These are phyloP conservation scores for Fusarium bactridioides DNA, from an alignment of 2,329 filamentous ascomycete species.

Conservation along the genomic window DNA sequence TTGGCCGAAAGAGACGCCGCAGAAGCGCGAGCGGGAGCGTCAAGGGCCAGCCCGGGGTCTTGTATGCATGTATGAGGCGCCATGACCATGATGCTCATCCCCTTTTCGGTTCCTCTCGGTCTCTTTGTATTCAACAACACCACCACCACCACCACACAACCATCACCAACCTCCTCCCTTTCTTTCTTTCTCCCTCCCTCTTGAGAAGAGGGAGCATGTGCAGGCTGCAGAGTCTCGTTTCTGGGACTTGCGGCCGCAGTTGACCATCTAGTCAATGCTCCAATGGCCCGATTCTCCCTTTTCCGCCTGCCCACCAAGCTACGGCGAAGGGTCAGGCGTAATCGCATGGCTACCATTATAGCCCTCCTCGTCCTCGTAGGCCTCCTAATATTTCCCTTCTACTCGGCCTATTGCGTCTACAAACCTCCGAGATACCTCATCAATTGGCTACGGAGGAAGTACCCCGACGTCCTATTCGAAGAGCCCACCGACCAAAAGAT, in stretches of 20 bases:
- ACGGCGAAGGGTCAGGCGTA: conserved; percentile 64
- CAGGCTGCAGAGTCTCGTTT: conserved; percentile 28
- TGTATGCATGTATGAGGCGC: conserved; percentile 20
- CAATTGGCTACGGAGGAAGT: conserved; percentile 72
- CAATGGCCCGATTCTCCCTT: conserved; percentile 54
- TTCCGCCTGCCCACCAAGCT: conserved; percentile 65
- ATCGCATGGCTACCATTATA: conserved; percentile 64
- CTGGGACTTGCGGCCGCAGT: conserved; percentile 35
- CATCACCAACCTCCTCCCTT: conserved; percentile 6
- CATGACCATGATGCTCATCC: neutral
- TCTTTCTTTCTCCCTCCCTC: neutral
- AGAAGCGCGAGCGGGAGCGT: conserved; percentile 11
- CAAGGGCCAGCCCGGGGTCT: neutral
- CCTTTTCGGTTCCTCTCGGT: conserved; percentile 18
- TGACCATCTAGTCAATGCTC: conserved; percentile 24
- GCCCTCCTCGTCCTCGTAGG: conserved; percentile 49
- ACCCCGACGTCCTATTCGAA: conserved; percentile 83
- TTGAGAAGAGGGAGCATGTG: conserved; percentile 33
- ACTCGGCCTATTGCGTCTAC: conserved; percentile 75
- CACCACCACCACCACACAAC: conserved; percentile 12
- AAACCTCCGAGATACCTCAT: conserved; percentile 80
- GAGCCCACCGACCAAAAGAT: conserved; percentile 66
- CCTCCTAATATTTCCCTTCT: conserved; percentile 50
- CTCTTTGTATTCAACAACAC: conserved; percentile 11
- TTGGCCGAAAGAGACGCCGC: conserved; percentile 32